phyloP scores from a whole-genome alignment of 2,329 filamentous ascomycete genomes.

The Hymenoscyphus fructigenus region DNA sequence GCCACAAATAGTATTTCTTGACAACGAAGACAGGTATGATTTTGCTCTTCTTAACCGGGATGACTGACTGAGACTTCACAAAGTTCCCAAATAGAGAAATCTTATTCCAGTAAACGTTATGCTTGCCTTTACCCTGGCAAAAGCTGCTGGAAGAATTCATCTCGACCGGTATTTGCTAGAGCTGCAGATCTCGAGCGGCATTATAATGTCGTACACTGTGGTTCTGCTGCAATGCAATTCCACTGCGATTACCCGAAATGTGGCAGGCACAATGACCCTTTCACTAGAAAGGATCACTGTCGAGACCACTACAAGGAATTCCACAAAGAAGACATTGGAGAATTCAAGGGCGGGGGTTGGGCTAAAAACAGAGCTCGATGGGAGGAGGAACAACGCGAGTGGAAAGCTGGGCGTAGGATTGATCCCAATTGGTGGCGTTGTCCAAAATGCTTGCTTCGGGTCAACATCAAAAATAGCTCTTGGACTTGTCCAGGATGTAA shows the following conservation, averaged over 20 bases:
- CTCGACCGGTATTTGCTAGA: conserved; percentile 28
- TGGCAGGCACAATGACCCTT: conserved; percentile 36
- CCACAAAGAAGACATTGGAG: conserved; percentile 43
- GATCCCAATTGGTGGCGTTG: conserved; percentile 31
- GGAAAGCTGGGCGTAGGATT: conserved; percentile 27
- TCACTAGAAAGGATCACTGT: conserved; percentile 48
- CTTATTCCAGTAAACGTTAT: conserved; percentile 8
- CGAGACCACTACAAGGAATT: conserved; percentile 48
- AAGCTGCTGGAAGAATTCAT: conserved; percentile 19
- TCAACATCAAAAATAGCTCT: conserved; percentile 18
- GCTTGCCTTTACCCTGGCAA: conserved; percentile 26
- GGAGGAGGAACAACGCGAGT: conserved; percentile 22
- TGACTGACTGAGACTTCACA: neutral
- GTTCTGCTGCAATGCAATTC: conserved; percentile 35
- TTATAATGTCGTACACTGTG: conserved; percentile 29
- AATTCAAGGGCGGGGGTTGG: conserved; percentile 21
- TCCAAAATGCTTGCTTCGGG: conserved; percentile 28
- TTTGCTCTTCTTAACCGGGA: too few species aligned
- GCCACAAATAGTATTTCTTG: conserved; percentile 10
- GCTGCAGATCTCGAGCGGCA: conserved; percentile 42
- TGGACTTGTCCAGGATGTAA: conserved; percentile 30
- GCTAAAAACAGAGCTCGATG: conserved; percentile 14
- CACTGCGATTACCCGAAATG: conserved; percentile 37
- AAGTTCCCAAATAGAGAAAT: too few species aligned
- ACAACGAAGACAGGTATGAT: conserved; percentile 11